phyloP scores from a whole-genome alignment of 2,329 filamentous ascomycete genomes.

The Scytalidium sp. region DNA sequence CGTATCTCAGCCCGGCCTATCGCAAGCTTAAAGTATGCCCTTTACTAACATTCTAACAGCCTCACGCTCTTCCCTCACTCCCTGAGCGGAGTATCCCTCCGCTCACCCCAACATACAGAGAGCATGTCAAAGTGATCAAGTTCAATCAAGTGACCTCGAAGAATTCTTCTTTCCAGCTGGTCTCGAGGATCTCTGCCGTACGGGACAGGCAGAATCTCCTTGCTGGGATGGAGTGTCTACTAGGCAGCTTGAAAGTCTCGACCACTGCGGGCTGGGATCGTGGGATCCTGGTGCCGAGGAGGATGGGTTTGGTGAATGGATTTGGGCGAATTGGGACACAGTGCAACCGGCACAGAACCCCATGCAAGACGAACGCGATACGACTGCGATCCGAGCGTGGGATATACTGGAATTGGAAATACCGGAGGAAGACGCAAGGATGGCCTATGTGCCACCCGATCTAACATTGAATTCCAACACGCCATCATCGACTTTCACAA shows the following conservation, averaged over 20 bases:
- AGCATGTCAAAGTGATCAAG: constrained; percentile 11
- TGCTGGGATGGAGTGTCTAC: constrained; percentile 6
- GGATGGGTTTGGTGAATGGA: neutral
- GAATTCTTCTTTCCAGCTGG: neutral
- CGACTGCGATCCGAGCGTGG: too few species aligned
- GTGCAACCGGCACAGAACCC: too few species aligned
- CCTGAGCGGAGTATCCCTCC: constrained; percentile 8
- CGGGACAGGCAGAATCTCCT: constrained; percentile 9
- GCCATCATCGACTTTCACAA: too few species aligned
- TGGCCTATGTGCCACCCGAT: neutral
- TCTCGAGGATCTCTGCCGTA: constrained; percentile 4
- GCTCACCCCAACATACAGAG: constrained; percentile 6
- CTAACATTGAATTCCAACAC: too few species aligned
- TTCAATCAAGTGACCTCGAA: constrained; percentile 10
- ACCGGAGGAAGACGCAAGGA: neutral
- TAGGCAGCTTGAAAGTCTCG: constrained; percentile 5
- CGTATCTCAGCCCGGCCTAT: too few species aligned
- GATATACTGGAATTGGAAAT: constrained; percentile 4
- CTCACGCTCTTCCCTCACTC: too few species aligned
- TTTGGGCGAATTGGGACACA: too few species aligned
- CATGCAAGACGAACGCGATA: too few species aligned
- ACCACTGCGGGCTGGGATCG: constrained; percentile 7
- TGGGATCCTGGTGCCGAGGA: constrained; percentile 4
- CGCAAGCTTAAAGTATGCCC: too few species aligned
- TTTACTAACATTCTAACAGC: too few species aligned